Conservation (phyloP, 192 early-diverging fungal species). For the Linnemannia elongata region DNA sequence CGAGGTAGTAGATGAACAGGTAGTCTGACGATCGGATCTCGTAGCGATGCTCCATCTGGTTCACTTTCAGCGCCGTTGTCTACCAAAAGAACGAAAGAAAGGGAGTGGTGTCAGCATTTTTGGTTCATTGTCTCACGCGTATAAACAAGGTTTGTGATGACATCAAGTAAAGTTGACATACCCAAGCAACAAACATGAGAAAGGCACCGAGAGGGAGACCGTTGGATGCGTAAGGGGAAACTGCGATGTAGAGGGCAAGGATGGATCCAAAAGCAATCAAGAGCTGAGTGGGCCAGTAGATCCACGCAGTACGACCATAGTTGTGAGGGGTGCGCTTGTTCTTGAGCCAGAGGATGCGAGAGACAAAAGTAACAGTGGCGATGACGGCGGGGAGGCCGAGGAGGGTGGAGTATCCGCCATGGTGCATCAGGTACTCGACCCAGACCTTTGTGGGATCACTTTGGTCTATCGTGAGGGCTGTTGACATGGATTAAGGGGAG, state of each 20-base stretch:
- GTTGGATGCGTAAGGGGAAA: background rate
- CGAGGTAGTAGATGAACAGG: constrained; percentile 1
- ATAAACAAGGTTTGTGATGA: background rate
- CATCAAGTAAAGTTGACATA: background rate
- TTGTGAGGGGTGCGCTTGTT: background rate
- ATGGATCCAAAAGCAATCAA: background rate
- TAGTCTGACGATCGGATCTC: constrained; percentile 1
- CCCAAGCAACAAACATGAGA: constrained; percentile 13
- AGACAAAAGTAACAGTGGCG: background rate
- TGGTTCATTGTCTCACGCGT: background rate
- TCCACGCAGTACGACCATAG: constrained; percentile 21
- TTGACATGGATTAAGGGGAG: background rate
- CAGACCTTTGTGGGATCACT: constrained; percentile 17
- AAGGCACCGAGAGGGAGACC: background rate
- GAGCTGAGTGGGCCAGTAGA: constrained; percentile 26
- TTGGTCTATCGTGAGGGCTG: background rate
- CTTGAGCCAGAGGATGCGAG: constrained; percentile 3
- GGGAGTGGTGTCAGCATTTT: background rate
- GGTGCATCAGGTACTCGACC: constrained; percentile 4
- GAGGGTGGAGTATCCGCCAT: background rate
- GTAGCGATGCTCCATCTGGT: constrained; percentile 12
- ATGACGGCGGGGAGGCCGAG: constrained; percentile 15
- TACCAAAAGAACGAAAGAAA: background rate
- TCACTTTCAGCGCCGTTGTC: background rate
- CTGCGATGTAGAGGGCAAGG: background rate